Base-by-base conservation (phyloP, 345 rosid species). In the Euphorbia lathyris region DNA sequence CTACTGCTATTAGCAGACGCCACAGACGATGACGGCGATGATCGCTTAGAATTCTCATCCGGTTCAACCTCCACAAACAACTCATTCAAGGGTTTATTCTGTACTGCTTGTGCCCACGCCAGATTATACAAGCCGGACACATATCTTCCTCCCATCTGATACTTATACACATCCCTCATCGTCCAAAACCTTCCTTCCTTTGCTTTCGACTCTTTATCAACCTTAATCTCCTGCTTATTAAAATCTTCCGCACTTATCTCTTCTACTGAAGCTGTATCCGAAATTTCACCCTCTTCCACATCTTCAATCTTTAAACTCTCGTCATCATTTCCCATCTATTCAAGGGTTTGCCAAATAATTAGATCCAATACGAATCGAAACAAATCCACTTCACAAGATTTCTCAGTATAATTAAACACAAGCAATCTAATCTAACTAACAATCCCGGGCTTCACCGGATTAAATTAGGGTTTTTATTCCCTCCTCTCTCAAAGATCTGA, bases 71-170 rank as follows among this genome's bases (percentile, higher is more conserved):
- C 87, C 76, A 68, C 87, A 70, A 92, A 66, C 51, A 85, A 71
- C 63, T 85, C 92, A 63, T 72, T 83, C 27, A 87, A 75, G 16
- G 97, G 91, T 75, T 87, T 92, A 66, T 92, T 92, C 90, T 90
- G 91, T 58, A 92, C 99, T 3, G 98, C 98, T 73, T 85, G 96
- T 12, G 99, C 98, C 99, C 99, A 96, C 1, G 99, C 99, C 34
- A 89, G 83, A 76, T 87, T 87, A 68, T 84, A 75, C 70, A 94
- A 67, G 59, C 96, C 89, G 42, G 97, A 72, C 4, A 86, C 68
- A 17, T 83, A 83, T 2, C 95, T 87, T 4, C 90, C 82, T 16
- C 73, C 82, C 67, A 58, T 51, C 65, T 88, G 95, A 59, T 83
- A 86, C 82, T 84, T 76, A 50, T 83, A 73, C 73, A 91, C 78